Evolutionary conservation across 257 asterid genomes (phyloP), one percentile per base, ranked within the genome.

Genomic region (Nicotiana tomentosiformis): DNA sequence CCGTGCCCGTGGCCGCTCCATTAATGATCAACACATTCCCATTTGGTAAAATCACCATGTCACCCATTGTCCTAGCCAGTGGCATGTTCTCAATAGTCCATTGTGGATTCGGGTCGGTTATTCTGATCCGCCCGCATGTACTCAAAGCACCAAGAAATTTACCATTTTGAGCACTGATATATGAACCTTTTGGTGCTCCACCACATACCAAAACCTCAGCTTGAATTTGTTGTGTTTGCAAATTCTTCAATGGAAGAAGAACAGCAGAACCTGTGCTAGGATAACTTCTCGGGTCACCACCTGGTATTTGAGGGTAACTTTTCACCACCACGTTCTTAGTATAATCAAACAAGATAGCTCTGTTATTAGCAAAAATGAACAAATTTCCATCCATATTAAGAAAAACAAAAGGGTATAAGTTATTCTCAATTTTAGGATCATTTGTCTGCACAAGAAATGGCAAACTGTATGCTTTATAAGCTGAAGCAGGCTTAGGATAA

Each of bases 351-450:
- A 85, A 66, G 5, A 85, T 81, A 37, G 87, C 82, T 77, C 85
- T 61, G 56, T 81, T 85, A 66, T 85, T 85, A 5, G 87, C 85
- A 35, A 85, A 84, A 84, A 84, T 81, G 84, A 84, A 81, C 29
- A 78, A 77, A 66, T 82, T 82, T 11, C 88, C 88, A 29, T 86
- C 88, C 29, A 55, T 82, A 43, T 86, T 86, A 15, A 86, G 85
- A 23, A 83, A 84, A 20, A 86, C 89, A 67, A 86, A 86, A 3
- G 87, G 89, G 74, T 86, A 86, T 6, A 86, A 62, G 77, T 86
- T 86, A 33, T 86, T 86, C 77, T 81, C 87, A 6, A 81, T 70
- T 14, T 15, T 29, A 15, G 46, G 84, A 46, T 81, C 89, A 77
- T 84, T 74, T 18, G 89, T 86, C 17, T 86, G 79, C 29, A 46